Evolutionary conservation across 1,284 basidiomycete species (phyloP).

Genomic region (Marasmius oreades): DNA sequence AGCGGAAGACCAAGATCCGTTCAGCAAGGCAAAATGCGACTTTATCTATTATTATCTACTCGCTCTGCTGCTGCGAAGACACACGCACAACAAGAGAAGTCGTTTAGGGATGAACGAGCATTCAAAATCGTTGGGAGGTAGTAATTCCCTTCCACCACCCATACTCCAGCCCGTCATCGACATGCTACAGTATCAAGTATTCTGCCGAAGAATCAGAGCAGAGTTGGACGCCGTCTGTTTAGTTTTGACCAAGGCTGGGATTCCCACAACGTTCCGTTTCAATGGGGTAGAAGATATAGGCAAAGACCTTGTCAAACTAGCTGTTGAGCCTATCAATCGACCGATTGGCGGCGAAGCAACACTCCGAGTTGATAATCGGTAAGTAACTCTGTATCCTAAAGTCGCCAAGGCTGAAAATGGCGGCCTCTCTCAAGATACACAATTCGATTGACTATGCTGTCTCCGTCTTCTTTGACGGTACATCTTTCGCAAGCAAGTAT

Average conservation of each 20-base stretch:
- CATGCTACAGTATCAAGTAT: conserved; percentile 70
- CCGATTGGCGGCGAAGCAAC: conserved; percentile 64
- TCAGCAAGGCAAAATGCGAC: conserved; percentile 50
- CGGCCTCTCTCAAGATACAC: conserved; percentile 47
- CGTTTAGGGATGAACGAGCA: conserved; percentile 34
- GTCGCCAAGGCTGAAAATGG: background rate
- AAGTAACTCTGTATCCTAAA: conserved; percentile 15
- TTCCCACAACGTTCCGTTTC: conserved; percentile 57
- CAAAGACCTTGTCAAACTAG: conserved; percentile 45
- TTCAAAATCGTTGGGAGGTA: background rate
- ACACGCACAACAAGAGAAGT: conserved; percentile 46
- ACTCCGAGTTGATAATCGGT: conserved; percentile 66
- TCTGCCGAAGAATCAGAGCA: conserved; percentile 56
- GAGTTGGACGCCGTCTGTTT: conserved; percentile 51
- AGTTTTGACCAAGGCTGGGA: conserved; percentile 49
- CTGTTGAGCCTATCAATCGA: conserved; percentile 33
- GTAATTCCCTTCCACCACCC: conserved; percentile 26
- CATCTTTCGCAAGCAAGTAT: conserved; percentile 76
- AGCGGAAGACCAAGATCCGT: conserved; percentile 7
- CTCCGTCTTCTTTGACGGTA: conserved; percentile 67
- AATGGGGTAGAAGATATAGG: conserved; percentile 67
- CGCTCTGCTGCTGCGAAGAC: conserved; percentile 62
- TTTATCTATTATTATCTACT: conserved; percentile 65
- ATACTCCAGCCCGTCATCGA: conserved; percentile 70
- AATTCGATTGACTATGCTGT: conserved; percentile 66